A percentile compares a stretch with the other conserved stretches of the same genome.
phyloP scores from a whole-genome alignment of 176 grass and related monocot species.

The Carex scoparia region DNA sequence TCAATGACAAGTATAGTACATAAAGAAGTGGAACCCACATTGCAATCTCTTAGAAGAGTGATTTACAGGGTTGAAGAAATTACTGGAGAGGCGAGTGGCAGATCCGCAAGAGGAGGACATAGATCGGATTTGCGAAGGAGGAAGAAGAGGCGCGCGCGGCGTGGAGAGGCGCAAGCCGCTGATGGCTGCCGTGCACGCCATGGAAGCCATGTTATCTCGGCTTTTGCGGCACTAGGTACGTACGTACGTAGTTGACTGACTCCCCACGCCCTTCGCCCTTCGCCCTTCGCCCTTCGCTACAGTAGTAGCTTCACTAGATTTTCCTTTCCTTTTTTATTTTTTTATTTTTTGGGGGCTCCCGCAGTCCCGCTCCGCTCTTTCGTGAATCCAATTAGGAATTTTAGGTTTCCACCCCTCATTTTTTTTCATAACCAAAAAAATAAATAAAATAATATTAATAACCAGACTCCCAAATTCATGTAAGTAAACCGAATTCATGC shows the following conservation, averaged over 20 bases:
- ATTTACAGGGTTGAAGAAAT: neutral
- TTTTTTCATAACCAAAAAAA: no score
- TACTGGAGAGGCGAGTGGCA: constrained; percentile 25
- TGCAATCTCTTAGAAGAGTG: neutral
- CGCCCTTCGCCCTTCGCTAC: neutral
- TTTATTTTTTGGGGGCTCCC: neutral
- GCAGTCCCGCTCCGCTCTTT: neutral
- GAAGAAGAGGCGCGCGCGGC: constrained; percentile 4
- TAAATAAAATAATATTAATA: no score
- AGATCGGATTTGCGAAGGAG: neutral
- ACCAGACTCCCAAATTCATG: no score
- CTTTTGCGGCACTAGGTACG: neutral
- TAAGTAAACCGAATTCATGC: no score
- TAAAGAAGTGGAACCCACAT: neutral
- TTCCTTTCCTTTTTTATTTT: neutral
- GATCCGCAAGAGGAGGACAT: neutral
- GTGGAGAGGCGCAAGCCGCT: neutral
- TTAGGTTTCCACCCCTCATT: no score
- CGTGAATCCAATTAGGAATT: neutral
- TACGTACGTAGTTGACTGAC: no score
- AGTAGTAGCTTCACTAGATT: neutral
- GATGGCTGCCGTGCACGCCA: constrained; percentile 21
- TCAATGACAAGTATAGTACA: neutral
- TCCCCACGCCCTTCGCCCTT: no score
- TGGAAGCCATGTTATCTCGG: constrained; percentile 17